Percentiles rank a stretch among this genome's conserved stretches.
These are phyloP conservation scores for Puccinia polysora DNA, from an alignment of 1,284 basidiomycete species.

Conservation along the genomic window DNA sequence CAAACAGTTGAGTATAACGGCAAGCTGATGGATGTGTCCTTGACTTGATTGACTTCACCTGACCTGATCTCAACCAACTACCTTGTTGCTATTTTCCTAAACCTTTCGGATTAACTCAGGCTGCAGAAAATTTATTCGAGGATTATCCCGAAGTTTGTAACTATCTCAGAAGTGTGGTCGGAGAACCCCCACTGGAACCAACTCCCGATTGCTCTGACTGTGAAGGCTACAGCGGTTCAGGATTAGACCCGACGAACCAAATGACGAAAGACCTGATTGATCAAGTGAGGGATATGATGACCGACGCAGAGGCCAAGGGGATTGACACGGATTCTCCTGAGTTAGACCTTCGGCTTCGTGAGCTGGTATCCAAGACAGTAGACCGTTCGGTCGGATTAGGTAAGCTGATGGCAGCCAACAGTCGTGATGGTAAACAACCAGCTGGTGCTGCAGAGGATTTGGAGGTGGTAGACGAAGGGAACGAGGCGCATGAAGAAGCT, in stretches of 20 bases:
- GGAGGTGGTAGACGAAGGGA: slow-evolving; percentile 15
- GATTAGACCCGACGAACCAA: slow-evolving; percentile 17
- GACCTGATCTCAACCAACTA: slow-evolving; percentile 10
- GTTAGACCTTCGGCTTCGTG: slow-evolving; percentile 19
- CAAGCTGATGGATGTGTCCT: no score
- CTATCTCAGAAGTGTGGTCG: slow-evolving; percentile 61
- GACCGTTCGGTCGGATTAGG: slow-evolving; percentile 29
- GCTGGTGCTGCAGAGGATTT: not conserved
- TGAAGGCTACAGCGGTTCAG: not conserved
- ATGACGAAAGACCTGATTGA: slow-evolving; percentile 34
- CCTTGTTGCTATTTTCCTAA: not conserved
- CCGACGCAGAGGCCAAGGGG: slow-evolving; percentile 33
- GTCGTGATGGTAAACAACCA: not conserved
- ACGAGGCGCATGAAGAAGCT: slow-evolving; percentile 6
- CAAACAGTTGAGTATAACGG: no score
- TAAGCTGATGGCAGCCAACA: slow-evolving; percentile 13
- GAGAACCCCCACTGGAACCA: slow-evolving; percentile 50
- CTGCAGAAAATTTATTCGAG: slow-evolving; percentile 67
- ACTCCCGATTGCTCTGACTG: slow-evolving; percentile 40
- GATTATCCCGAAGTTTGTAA: slow-evolving; percentile 72
- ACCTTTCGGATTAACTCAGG: slow-evolving; percentile 56
- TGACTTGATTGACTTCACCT: no score
- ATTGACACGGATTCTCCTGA: slow-evolving; percentile 21
- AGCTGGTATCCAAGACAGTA: slow-evolving; percentile 26
- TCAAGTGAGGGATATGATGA: slow-evolving; percentile 25